Base-by-base conservation (phyloP, 2,329 filamentous ascomycete genomes). In the Xylaria sp. region DNA sequence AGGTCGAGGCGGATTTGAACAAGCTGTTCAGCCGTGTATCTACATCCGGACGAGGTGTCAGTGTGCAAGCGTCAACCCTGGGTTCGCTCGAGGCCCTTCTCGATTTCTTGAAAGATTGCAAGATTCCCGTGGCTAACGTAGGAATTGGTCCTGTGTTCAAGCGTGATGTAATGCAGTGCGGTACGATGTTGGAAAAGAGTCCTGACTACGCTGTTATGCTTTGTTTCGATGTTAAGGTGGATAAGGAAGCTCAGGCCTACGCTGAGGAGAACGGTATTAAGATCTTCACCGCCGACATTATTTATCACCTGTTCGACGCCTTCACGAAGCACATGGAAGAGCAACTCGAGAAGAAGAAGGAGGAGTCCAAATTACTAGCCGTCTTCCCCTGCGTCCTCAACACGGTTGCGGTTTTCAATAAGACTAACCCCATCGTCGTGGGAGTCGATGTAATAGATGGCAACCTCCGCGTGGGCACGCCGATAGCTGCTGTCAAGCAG, bases 151-250 rank as follows among this genome's bases (percentile, higher is more conserved):
- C 96, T 2, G 95, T 99, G 46, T 98, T 93, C 88, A 97, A 97
- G 86, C 93, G 96, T 77, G 96, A 99, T 81, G 93, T 99, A 63
- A 96, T 98, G 88, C 94, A 90, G 89, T 87, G 93, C 84, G 94
- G 93, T 77, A 92, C 93, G 74, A 99, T 99, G 96, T 81, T 98
- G 77, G 96, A 99, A 82, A 98, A 97, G 84, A 88, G 91, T 17
- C 93, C 93, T 73, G 94, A 99, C 79, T 97, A 91, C 75, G 96
- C 96, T n/a, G 93, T 98, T 79, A 99, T 99, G 96, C 90, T 99
- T 59, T 98, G 96, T 81, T 99, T 99, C 87, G 97, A 99, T 80
- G 96, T 99, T 83, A 98, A 97, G 85, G 93, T 99, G 17, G 96
- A 99, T 83, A 98, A 97, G 81, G 96, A 99, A 79, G 96, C 96